Conservation (phyloP, 768 basidiomycete genomes). For the Phaffia tasmanica region DNA sequence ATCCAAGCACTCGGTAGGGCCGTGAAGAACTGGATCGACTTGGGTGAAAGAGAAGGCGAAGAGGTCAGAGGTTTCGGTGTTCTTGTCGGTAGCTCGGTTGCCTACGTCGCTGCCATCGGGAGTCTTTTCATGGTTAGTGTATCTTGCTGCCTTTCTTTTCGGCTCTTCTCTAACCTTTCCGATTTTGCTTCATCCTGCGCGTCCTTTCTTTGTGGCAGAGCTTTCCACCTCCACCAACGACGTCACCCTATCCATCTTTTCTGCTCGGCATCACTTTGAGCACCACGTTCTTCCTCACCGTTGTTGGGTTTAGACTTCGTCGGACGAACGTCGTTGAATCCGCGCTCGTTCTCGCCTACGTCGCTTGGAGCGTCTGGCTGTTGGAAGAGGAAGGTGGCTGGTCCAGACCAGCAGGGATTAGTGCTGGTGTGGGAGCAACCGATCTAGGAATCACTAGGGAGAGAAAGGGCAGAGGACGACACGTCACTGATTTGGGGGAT, state of each 20-base stretch:
- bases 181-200: neutral
- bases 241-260: constrained; percentile 76
- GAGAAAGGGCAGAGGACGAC: constrained; percentile 6
- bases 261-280: constrained; percentile 78
- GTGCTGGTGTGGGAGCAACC: constrained; percentile 15
- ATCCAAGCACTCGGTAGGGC: constrained; percentile 31
- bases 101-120: constrained; percentile 33
- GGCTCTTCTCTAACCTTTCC: neutral
- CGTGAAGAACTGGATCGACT: constrained; percentile 32
- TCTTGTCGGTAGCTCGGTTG: constrained; percentile 32
- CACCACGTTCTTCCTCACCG: constrained; percentile 75
- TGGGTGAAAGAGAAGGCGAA: constrained; percentile 34
- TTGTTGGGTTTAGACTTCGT: constrained; percentile 78
- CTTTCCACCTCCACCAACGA: constrained; percentile 48
- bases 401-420: constrained; percentile 25
- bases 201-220: neutral
- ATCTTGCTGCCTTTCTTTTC: constrained; percentile 1
- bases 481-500: constrained; percentile 1
- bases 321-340: constrained; percentile 90
- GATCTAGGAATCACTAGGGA: constrained; percentile 39
- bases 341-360: constrained; percentile 70
- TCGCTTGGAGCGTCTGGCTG: constrained; percentile 84
- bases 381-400: constrained; percentile 40
- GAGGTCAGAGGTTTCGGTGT: constrained; percentile 34
- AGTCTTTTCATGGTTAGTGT: constrained; percentile 33